Conservation (phyloP, 2,329 filamentous ascomycete genomes). For the Leptographium flavum region DNA sequence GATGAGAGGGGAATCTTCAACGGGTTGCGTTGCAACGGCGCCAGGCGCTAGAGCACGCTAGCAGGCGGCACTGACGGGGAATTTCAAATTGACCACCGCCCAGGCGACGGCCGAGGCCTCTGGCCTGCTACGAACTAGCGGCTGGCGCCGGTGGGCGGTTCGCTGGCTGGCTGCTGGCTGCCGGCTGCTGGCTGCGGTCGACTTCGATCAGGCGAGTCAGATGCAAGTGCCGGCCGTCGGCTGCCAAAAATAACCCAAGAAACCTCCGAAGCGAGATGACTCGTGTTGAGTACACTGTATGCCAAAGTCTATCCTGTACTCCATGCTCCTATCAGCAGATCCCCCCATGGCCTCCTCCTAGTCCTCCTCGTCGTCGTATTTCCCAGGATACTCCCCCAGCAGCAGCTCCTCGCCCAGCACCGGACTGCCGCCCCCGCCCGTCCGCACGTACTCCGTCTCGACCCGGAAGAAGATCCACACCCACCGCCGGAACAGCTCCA, state of each 20-base stretch:
- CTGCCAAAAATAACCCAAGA: no score
- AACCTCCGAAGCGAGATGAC: no score
- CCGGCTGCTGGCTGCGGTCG: no score
- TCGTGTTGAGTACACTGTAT: no score
- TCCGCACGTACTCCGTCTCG: constrained; percentile 80
- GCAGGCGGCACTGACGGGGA: background rate
- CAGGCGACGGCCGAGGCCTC: no score
- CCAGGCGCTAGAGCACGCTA: background rate
- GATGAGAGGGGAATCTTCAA: background rate
- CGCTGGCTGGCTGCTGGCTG: no score
- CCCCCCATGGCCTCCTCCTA: background rate
- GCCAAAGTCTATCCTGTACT: no score
- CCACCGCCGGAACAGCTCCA: constrained; percentile 83
- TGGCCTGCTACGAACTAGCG: no score
- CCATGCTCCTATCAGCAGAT: no score
- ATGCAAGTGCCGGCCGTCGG: no score
- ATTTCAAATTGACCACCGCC: background rate
- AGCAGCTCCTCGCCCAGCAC: constrained; percentile 53
- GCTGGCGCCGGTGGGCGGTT: no score
- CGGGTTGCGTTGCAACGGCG: background rate
- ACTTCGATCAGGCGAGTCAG: no score
- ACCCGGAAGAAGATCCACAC: constrained; percentile 95
- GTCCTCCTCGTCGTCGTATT: constrained; percentile 33
- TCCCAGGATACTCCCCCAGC: constrained; percentile 56
- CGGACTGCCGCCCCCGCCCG: constrained; percentile 31